phyloP scores from a whole-genome alignment of 176 grass and related monocot genomes.

The Avena sativa region DNA sequence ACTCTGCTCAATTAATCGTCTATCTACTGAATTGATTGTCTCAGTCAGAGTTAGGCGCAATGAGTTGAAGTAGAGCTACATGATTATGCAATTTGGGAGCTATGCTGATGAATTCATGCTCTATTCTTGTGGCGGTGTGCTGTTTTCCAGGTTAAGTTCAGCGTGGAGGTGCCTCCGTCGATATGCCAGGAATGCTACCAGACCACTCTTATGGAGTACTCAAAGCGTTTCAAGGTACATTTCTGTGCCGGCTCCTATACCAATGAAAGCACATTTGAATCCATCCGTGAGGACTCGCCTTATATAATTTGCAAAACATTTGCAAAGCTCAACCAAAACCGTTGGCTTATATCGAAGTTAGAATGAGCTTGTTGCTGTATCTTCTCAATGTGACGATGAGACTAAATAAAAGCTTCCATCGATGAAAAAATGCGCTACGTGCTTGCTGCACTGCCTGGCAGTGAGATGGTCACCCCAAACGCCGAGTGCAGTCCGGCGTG shows the following conservation, averaged over 20 bases:
- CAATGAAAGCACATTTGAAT: background rate
- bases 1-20: slow-evolving; percentile 4
- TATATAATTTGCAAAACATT: background rate
- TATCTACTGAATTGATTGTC: background rate
- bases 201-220: slow-evolving; percentile 63
- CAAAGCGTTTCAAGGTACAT: slow-evolving; percentile 77
- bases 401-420: too few species aligned
- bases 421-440: background rate
- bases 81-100: background rate
- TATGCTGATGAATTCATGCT: background rate
- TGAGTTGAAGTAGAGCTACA: background rate
- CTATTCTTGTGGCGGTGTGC: slow-evolving; percentile 15
- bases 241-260: background rate
- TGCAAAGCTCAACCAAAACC: background rate
- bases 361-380: background rate
- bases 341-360: too few species aligned
- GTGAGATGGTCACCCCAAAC: too few species aligned
- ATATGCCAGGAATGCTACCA: slow-evolving; percentile 76
- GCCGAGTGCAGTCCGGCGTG: too few species aligned
- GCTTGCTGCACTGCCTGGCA: too few species aligned
- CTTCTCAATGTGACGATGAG: background rate
- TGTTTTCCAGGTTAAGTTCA: slow-evolving; percentile 69
- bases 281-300: background rate
- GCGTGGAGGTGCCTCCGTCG: slow-evolving; percentile 79
- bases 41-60: too few species aligned